Evolutionary conservation across 768 basidiomycete genomes (phyloP), one percentile per base, ranked within the genome.

Genomic region (Macrolepiota fuliginosa): DNA sequence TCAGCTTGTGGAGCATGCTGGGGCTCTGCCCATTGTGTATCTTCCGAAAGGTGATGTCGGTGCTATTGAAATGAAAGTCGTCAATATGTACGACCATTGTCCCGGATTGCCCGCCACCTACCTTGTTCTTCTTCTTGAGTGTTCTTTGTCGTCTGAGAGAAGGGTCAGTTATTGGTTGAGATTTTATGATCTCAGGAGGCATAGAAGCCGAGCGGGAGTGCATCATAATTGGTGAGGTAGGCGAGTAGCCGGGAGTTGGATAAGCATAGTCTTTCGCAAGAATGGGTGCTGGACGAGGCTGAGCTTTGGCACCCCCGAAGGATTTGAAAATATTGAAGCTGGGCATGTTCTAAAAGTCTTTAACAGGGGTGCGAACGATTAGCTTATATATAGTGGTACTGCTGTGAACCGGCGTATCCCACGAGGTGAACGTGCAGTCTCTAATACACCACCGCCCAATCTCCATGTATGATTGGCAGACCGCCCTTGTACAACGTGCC

Each of bases 321-420:
- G 60, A 64, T 56, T 64, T 73, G 60, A 74, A 66, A 56, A 73
- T 71, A 27, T 69, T 67, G 62, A 73, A 71, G 36, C 62, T 62
- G 19, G 71, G 68, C 60, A 71, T 64, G 62, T 63, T 65, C 15
- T 32, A 32, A 7, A 54, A 35, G 13, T 13, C 59, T 35, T 52
- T 32, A 36, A 58, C 25, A 22, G 19, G 52, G 19, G 27, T n/a
- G 27, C 5, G 52, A n/a, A 42, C 45, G 10, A n/a, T 36, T n/a
- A 10, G 50, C 37, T n/a, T 53, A 32, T 56, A 42, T 37, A 57
- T 54, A 50, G 36, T 9, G 27, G 62, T 42, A 4, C 47, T 24
- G 15, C 13, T 5, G 11, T 17, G 25, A 22, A 50, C 37, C 47
- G 45, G 52, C 25, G 56, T 36, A 37, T 54, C 47, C 53, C 62